Conservation (phyloP, 805 yeast genomes). For the Candida pseudoglaebosa region DNA sequence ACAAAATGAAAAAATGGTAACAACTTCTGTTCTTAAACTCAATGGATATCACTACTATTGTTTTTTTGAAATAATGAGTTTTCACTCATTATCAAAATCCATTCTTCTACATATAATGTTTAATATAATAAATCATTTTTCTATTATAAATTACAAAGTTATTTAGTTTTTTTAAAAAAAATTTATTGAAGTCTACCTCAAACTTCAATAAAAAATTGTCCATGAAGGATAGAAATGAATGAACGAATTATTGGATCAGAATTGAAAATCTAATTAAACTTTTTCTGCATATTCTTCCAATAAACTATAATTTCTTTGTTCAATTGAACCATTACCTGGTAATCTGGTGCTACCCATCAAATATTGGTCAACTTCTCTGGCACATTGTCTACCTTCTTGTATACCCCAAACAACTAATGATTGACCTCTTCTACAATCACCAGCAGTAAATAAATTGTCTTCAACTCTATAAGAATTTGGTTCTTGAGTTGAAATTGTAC, state of each 20-base stretch:
- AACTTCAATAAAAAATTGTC: neutral
- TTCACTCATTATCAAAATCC: no score
- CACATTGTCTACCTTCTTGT: slow-evolving; percentile 99
- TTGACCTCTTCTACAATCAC: slow-evolving; percentile 99
- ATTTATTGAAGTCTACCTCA: slow-evolving; percentile 2
- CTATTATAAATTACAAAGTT: neutral
- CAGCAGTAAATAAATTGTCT: slow-evolving; percentile 86
- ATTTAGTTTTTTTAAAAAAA: no score
- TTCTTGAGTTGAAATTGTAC: slow-evolving; percentile 68
- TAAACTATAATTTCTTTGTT: slow-evolving; percentile 73
- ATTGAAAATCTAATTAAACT: slow-evolving; percentile 24
- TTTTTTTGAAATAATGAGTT: no score
- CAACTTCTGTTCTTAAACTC: no score
- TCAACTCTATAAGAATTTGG: slow-evolving; percentile 65
- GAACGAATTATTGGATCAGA: neutral
- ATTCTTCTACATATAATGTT: no score
- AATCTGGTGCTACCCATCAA: slow-evolving; percentile 75
- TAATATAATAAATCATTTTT: neutral
- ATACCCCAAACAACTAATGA: slow-evolving; percentile 98
- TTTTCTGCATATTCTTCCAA: slow-evolving; percentile 73
- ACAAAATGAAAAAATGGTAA: no score
- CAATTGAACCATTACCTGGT: slow-evolving; percentile 93
- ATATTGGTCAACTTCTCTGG: slow-evolving; percentile 81
- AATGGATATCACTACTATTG: no score
- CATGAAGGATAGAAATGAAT: neutral